Evolutionary conservation across 108 stramenopile genomes (phyloP).

Genomic region (Cylindrotheca closterium): DNA sequence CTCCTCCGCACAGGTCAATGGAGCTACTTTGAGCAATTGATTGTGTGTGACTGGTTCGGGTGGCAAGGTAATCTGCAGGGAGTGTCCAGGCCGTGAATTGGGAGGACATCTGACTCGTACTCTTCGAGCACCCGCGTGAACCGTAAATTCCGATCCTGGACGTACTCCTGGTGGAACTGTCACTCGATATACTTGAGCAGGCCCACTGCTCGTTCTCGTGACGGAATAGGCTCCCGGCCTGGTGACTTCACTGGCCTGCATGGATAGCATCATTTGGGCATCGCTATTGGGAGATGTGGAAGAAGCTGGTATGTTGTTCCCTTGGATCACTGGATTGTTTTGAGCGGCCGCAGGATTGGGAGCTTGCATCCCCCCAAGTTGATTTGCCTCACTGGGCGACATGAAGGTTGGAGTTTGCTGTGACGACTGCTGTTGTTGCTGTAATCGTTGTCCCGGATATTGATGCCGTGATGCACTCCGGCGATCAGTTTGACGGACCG

Average conservation of each 20-base stretch:
- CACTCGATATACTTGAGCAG: slow-evolving; percentile 79
- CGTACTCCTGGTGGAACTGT: slow-evolving; percentile 70
- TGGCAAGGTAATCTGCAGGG: slow-evolving; percentile 80
- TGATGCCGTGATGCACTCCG: slow-evolving; percentile 1
- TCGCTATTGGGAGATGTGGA: neutral
- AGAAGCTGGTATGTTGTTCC: slow-evolving; percentile 1
- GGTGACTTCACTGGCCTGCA: neutral
- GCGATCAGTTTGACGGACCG: neutral
- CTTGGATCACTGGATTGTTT: slow-evolving; percentile 10
- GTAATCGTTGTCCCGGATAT: slow-evolving; percentile 28
- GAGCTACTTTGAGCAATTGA: slow-evolving; percentile 46
- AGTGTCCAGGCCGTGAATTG: slow-evolving; percentile 67
- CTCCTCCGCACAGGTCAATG: slow-evolving; percentile 49
- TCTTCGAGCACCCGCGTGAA: slow-evolving; percentile 59
- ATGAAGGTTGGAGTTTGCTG: neutral
- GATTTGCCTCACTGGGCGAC: slow-evolving; percentile 1
- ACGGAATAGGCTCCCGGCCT: slow-evolving; percentile 67
- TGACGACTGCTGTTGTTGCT: slow-evolving; percentile 12
- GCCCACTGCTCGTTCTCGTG: slow-evolving; percentile 52
- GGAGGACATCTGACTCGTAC: slow-evolving; percentile 83
- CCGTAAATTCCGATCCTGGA: slow-evolving; percentile 76
- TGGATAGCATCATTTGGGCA: neutral
- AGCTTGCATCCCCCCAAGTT: neutral
- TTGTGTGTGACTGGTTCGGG: slow-evolving; percentile 65
- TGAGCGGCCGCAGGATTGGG: neutral